Evolutionary conservation across 208 protist genomes (phyloP).

Genomic region (Leishmania amazonensis): DNA sequence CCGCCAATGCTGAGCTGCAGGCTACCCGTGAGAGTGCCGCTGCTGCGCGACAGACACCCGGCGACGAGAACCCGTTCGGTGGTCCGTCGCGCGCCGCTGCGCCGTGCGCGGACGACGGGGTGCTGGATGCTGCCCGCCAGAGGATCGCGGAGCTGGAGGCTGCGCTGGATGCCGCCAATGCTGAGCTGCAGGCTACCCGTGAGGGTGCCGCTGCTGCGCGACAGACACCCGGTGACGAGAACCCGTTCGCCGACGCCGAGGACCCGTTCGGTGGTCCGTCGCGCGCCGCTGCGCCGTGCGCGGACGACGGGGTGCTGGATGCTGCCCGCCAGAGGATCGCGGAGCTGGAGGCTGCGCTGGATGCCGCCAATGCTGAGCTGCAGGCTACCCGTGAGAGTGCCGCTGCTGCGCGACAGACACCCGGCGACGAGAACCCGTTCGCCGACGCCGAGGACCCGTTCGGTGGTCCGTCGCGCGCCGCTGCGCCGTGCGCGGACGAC

Average conservation of each 20-base stretch:
- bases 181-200: conserved; percentile 7
- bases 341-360: conserved; percentile 20
- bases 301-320: conserved; percentile 10
- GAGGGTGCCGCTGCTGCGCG: conserved; percentile 9
- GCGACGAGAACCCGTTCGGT: conserved; percentile 15
- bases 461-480: neutral
- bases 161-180: neutral
- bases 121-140: conserved; percentile 18
- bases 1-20: conserved; percentile 3
- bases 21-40: neutral
- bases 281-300: neutral
- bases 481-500: neutral
- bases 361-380: conserved; percentile 6
- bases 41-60: neutral
- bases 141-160: conserved; percentile 26
- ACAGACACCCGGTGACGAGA: neutral
- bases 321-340: conserved; percentile 21
- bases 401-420: neutral
- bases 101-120: neutral
- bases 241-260: conserved; percentile 25
- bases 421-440: conserved; percentile 22
- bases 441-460: conserved; percentile 20
- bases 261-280: conserved; percentile 10
- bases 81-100: neutral
- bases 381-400: neutral